These are phyloP conservation scores for Thalassiosira livingstoniorum DNA, from an alignment of 352 stramenopile genomes.

Conservation along the genomic window DNA sequence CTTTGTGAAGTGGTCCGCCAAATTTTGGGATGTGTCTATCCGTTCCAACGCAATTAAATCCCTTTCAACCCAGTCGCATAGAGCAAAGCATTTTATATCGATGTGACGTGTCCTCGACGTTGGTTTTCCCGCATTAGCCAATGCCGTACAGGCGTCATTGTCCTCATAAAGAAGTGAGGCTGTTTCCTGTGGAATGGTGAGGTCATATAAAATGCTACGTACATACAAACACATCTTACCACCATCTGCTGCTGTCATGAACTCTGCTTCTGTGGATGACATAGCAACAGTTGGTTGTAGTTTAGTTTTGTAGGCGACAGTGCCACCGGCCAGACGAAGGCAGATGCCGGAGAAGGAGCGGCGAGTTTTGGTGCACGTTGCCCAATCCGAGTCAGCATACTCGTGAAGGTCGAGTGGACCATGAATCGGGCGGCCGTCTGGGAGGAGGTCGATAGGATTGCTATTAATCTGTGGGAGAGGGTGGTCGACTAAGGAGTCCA, in stretches of 20 bases:
- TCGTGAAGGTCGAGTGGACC: neutral
- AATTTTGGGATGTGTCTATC: neutral
- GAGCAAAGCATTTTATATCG: constrained; percentile 41
- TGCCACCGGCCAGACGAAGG: constrained; percentile 5
- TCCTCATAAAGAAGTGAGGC: constrained; percentile 25
- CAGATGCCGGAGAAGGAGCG: neutral
- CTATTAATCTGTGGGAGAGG: neutral
- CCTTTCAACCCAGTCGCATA: constrained; percentile 28
- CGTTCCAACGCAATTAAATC: constrained; percentile 5
- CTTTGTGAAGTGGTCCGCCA: constrained; percentile 4
- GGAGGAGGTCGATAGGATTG: neutral
- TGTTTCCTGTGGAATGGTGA: constrained; percentile 12
- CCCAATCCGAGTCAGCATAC: constrained; percentile 17
- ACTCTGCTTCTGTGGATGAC: too few relatives aligned
- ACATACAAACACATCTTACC: constrained; percentile 27
- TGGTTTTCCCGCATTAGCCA: constrained; percentile 29
- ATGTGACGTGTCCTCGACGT: too few relatives aligned
- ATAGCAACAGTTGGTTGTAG: too few relatives aligned
- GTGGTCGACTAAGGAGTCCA: neutral
- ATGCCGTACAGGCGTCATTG: constrained; percentile 10
- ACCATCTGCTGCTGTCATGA: too few relatives aligned
- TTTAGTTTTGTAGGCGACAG: too few relatives aligned
- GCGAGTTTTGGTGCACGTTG: constrained; percentile 8
- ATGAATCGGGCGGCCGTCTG: neutral
- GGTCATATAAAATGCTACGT: too few relatives aligned